Percentiles rank a stretch among this genome's conserved stretches.
These are phyloP conservation scores for Vitis labrusca DNA, from an alignment of 164 flowering plant species.

Conservation along the genomic window DNA sequence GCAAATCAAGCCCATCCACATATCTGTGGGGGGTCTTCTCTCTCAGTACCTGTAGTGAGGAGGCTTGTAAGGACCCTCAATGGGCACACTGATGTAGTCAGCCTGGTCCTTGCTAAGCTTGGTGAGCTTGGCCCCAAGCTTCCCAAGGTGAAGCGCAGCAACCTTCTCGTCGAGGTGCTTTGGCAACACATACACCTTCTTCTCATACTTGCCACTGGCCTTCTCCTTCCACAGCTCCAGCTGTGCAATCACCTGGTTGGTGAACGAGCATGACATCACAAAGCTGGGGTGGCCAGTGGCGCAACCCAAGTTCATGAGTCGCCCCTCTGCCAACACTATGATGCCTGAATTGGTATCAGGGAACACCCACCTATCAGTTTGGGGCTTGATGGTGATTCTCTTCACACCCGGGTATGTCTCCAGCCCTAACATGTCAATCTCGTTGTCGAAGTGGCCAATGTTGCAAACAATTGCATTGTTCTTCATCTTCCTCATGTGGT, in stretches of 20 bases:
- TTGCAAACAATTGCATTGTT: conserved; percentile 86
- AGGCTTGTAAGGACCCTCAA: conserved; percentile 83
- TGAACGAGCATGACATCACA: conserved; percentile 82
- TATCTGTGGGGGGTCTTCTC: background rate
- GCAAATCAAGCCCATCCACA: too few species aligned
- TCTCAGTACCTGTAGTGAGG: conserved; percentile 69
- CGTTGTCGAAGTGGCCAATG: conserved; percentile 84
- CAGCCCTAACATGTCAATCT: conserved; percentile 72
- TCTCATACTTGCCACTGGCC: conserved; percentile 60
- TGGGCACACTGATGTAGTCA: conserved; percentile 65
- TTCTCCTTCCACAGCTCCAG: conserved; percentile 80
- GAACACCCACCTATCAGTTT: conserved; percentile 81
- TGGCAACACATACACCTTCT: conserved; percentile 77
- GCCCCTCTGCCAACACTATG: conserved; percentile 75
- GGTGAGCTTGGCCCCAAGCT: conserved; percentile 78
- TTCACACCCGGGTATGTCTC: conserved; percentile 75
- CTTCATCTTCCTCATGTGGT: conserved; percentile 81
- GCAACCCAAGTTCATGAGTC: conserved; percentile 82
- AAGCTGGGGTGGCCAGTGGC: conserved; percentile 88
- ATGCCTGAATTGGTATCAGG: conserved; percentile 67
- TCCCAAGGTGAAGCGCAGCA: conserved; percentile 71
- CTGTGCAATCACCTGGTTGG: conserved; percentile 86
- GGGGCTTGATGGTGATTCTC: conserved; percentile 85
- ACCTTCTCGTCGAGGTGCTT: conserved; percentile 82
- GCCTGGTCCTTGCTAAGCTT: conserved; percentile 71